A percentile compares a stretch with the other conserved stretches of the same genome.
These are phyloP conservation scores for Lophiotrema nucula DNA, from an alignment of 495 filamentous ascomycete species.

Conservation along the genomic window DNA sequence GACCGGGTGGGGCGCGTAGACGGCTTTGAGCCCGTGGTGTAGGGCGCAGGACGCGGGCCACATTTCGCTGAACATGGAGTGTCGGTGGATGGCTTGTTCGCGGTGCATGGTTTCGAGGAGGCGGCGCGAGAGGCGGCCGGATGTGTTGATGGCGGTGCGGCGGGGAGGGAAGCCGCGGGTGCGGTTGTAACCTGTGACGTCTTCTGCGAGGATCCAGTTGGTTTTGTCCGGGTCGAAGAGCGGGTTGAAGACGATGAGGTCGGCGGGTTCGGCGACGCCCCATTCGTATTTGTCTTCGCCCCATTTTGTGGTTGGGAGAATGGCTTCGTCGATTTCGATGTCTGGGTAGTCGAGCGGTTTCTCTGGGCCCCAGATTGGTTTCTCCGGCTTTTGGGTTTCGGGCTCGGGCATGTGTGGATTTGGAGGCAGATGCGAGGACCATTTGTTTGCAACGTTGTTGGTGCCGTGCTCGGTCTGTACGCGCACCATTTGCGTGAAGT, in stretches of 20 bases:
- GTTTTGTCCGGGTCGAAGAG: slow-evolving; percentile 89
- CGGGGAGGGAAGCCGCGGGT: slow-evolving; percentile 67
- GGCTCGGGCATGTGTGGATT: slow-evolving; percentile 28
- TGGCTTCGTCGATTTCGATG: slow-evolving; percentile 67
- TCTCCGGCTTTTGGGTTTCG: slow-evolving; percentile 58
- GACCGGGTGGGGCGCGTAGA: slow-evolving; percentile 87
- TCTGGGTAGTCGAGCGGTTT: slow-evolving; percentile 59
- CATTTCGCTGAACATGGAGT: slow-evolving; percentile 95
- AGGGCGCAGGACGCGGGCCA: slow-evolving; percentile 83
- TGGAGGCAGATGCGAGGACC: slow-evolving; percentile 28
- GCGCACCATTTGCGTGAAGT: slow-evolving; percentile 89
- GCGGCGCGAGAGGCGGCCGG: slow-evolving; percentile 75
- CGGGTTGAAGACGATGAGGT: slow-evolving; percentile 90
- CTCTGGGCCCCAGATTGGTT: slow-evolving; percentile 82
- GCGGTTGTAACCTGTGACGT: slow-evolving; percentile 86
- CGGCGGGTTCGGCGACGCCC: slow-evolving; percentile 91
- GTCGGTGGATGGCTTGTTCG: slow-evolving; percentile 75
- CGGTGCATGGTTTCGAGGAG: slow-evolving; percentile 85
- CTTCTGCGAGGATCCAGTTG: slow-evolving; percentile 80
- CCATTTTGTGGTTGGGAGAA: slow-evolving; percentile 65
- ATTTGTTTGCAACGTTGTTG: slow-evolving; percentile 55
- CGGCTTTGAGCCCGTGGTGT: slow-evolving; percentile 93
- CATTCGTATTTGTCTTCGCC: slow-evolving; percentile 80
- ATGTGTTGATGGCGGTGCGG: slow-evolving; percentile 83
- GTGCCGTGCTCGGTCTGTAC: slow-evolving; percentile 85